Conservation (phyloP, 1,284 basidiomycete species). For the Mycosarcoma maydis region DNA sequence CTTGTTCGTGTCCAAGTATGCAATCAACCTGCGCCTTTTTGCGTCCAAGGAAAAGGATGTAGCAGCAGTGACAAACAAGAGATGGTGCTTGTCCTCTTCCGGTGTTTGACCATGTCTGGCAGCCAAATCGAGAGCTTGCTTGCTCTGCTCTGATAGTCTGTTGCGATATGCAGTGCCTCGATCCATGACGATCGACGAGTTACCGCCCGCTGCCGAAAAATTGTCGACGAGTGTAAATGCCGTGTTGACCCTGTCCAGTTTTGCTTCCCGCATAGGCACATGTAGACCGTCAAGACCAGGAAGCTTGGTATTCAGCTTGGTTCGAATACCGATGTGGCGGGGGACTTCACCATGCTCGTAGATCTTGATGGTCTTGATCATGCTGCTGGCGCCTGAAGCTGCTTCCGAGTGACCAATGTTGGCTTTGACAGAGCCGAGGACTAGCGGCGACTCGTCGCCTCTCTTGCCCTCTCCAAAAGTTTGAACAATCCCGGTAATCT, state of each 20-base stretch:
- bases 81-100: slow-evolving; percentile 4
- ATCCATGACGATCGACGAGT: slow-evolving; percentile 44
- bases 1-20: slow-evolving; percentile 24
- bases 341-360: slow-evolving; percentile 37
- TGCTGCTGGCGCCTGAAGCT: slow-evolving; percentile 40
- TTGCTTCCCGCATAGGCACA: slow-evolving; percentile 22
- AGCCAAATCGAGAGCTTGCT: not conserved
- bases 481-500: slow-evolving; percentile 49
- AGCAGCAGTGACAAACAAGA: slow-evolving; percentile 38
- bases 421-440: slow-evolving; percentile 46
- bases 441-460: slow-evolving; percentile 15
- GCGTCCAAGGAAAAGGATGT: slow-evolving; percentile 39
- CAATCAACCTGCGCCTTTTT: slow-evolving; percentile 25
- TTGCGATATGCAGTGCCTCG: slow-evolving; percentile 20
- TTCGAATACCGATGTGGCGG: slow-evolving; percentile 44
- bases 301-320: slow-evolving; percentile 46
- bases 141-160: slow-evolving; percentile 9
- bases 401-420: slow-evolving; percentile 53
- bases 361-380: slow-evolving; percentile 46
- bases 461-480: slow-evolving; percentile 46
- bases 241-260: slow-evolving; percentile 12
- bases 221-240: slow-evolving; percentile 45
- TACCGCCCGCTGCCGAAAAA: slow-evolving; percentile 52
- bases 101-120: not conserved
- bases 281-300: slow-evolving; percentile 39